Conservation (phyloP, 768 basidiomycete species). For the Suillus plorans region DNA sequence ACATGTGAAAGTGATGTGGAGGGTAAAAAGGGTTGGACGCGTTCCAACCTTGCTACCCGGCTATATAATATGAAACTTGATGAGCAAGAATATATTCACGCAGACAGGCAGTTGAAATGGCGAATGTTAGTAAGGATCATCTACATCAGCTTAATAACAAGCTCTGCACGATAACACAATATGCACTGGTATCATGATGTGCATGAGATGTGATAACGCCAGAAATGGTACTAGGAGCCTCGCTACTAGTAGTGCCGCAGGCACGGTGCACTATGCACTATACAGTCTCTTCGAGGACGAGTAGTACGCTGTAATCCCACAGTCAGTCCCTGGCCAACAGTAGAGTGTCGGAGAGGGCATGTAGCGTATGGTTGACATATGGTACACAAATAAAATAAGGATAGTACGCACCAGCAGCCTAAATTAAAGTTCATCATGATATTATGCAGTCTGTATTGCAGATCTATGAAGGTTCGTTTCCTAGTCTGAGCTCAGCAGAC, state of each 20-base stretch:
- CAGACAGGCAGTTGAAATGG: not conserved
- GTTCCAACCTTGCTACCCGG: not conserved
- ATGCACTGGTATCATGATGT: too few relatives aligned
- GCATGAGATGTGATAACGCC: too few relatives aligned
- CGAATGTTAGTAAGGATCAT: not conserved
- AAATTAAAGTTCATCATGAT: not conserved
- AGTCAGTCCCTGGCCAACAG: too few relatives aligned
- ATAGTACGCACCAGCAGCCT: conserved; percentile 19
- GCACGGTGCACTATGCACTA: too few relatives aligned
- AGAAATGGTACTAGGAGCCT: too few relatives aligned
- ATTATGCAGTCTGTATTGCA: conserved; percentile 16
- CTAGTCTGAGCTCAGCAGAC: conserved; percentile 13
- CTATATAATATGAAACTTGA: not conserved
- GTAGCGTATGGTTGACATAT: conserved; percentile 7
- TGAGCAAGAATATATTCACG: not conserved
- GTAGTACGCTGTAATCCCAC: not conserved
- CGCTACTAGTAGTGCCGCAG: too few relatives aligned
- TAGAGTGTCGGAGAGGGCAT: not conserved
- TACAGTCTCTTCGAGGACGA: too few relatives aligned
- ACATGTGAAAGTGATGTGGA: conserved; percentile 15
- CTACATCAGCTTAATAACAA: too few relatives aligned
- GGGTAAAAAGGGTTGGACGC: not conserved
- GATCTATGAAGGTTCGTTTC: conserved; percentile 25
- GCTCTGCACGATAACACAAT: too few relatives aligned
- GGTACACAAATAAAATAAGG: conserved; percentile 33